phyloP scores from a whole-genome alignment of 1,284 basidiomycete genomes.

The Naganishia cerealis region DNA sequence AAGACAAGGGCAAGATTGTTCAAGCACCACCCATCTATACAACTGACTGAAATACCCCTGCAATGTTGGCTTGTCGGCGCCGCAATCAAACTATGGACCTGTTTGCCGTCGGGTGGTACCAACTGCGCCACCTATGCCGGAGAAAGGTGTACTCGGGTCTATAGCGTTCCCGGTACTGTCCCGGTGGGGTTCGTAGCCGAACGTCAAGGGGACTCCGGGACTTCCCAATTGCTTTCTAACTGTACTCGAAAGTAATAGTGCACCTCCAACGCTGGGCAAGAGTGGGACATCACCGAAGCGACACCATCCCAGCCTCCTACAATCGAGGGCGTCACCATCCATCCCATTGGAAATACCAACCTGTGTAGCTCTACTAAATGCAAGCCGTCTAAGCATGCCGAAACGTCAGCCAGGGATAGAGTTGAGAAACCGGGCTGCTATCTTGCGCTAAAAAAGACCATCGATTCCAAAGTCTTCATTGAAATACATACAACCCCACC shows the following conservation, averaged over 20 bases:
- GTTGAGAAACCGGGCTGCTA: no score
- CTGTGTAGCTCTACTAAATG: slow-evolving; percentile 13
- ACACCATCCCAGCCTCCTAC: slow-evolving; percentile 4
- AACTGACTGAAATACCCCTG: neutral
- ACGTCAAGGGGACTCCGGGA: no score
- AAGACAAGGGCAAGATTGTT: neutral
- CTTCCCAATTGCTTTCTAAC: neutral
- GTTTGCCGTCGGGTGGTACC: slow-evolving; percentile 33
- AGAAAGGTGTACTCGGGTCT: slow-evolving; percentile 35
- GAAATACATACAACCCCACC: no score
- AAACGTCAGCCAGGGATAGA: no score
- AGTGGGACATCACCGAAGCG: neutral
- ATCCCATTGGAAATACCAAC: slow-evolving; percentile 19
- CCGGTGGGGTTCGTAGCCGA: neutral
- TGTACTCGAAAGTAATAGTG: neutral
- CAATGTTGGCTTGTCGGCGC: neutral
- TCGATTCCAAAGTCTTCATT: no score
- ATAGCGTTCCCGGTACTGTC: slow-evolving; percentile 33
- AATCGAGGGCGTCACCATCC: slow-evolving; percentile 8
- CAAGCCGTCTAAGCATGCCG: no score
- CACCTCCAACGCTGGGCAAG: neutral
- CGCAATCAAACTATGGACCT: slow-evolving; percentile 28
- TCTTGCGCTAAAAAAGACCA: no score
- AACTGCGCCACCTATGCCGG: slow-evolving; percentile 26
- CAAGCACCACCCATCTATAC: neutral